Conservation (phyloP, 495 filamentous ascomycete species). For the Haplographium delicatum region DNA sequence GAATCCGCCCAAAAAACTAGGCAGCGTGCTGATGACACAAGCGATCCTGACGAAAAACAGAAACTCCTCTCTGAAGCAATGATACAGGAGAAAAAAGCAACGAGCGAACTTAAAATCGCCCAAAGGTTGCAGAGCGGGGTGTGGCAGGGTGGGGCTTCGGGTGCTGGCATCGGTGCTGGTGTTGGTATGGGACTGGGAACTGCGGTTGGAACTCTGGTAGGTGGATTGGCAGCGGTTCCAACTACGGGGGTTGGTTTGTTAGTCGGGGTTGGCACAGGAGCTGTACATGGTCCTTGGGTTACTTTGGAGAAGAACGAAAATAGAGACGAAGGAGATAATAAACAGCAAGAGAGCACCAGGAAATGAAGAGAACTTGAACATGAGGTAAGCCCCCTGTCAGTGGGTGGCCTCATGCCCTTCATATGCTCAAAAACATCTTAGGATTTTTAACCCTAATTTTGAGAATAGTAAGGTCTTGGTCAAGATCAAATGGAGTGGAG, state of each 20-base stretch:
- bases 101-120: constrained; percentile 28
- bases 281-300: constrained; percentile 35
- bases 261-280: constrained; percentile 29
- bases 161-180: constrained; percentile 32
- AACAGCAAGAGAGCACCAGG: no score
- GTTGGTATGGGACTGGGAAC: constrained; percentile 30
- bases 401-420: no score
- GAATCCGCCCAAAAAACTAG: neutral
- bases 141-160: constrained; percentile 32
- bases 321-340: no score
- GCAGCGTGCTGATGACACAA: neutral
- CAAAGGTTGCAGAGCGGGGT: constrained; percentile 32
- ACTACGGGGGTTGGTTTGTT: constrained; percentile 30
- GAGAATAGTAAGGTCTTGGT: no score
- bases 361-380: no score
- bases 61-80: constrained; percentile 23
- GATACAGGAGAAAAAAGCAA: constrained; percentile 27
- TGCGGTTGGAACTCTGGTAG: constrained; percentile 30
- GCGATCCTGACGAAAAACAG: constrained; percentile 23
- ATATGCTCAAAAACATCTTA: no score
- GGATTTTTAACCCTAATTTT: no score
- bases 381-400: no score
- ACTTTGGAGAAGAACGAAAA: no score
- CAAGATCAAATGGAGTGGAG: no score
- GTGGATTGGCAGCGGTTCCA: constrained; percentile 29